Evolutionary conservation across 805 yeast species (phyloP).

Genomic region (Saccharomyces mikatae): DNA sequence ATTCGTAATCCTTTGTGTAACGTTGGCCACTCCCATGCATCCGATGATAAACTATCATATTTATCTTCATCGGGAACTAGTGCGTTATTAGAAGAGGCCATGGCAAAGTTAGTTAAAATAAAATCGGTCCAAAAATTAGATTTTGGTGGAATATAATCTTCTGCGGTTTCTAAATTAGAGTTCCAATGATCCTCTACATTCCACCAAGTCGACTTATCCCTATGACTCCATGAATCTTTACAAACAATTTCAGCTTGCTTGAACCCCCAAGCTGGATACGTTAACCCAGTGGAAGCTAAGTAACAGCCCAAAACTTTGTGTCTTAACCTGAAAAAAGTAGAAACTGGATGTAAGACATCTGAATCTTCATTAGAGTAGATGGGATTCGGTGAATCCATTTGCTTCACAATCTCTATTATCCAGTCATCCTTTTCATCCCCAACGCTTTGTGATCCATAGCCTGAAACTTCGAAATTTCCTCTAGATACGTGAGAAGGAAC

Average conservation of each 20-base stretch:
- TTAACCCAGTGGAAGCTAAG: slow-evolving; percentile 70
- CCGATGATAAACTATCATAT: slow-evolving; percentile 60
- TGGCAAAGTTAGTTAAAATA: slow-evolving; percentile 65
- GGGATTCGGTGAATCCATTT: slow-evolving; percentile 34
- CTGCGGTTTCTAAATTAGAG: slow-evolving; percentile 47
- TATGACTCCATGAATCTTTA: slow-evolving; percentile 51
- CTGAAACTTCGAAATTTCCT: slow-evolving; percentile 54
- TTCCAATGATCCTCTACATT: slow-evolving; percentile 67
- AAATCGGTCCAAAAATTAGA: slow-evolving; percentile 74
- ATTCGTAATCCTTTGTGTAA: slow-evolving; percentile 65
- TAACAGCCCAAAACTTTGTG: slow-evolving; percentile 70
- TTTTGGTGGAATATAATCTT: slow-evolving; percentile 46
- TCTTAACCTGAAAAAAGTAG: slow-evolving; percentile 72
- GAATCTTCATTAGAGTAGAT: slow-evolving; percentile 39
- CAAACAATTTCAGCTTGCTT: slow-evolving; percentile 95
- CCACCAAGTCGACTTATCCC: slow-evolving; percentile 88
- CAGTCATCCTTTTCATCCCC: slow-evolving; percentile 76
- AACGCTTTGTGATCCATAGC: slow-evolving; percentile 56
- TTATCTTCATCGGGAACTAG: slow-evolving; percentile 72
- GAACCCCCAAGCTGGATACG: slow-evolving; percentile 95
- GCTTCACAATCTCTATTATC: slow-evolving; percentile 62
- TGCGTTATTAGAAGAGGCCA: slow-evolving; percentile 84
- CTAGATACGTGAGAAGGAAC: slow-evolving; percentile 54
- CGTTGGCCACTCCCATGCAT: slow-evolving; percentile 89
- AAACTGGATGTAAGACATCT: slow-evolving; percentile 60